Percentiles rank a stretch among this genome's conserved stretches.
phyloP scores from a whole-genome alignment of 1,139 yeast genomes.

The Entelexis paramagnoliae region DNA sequence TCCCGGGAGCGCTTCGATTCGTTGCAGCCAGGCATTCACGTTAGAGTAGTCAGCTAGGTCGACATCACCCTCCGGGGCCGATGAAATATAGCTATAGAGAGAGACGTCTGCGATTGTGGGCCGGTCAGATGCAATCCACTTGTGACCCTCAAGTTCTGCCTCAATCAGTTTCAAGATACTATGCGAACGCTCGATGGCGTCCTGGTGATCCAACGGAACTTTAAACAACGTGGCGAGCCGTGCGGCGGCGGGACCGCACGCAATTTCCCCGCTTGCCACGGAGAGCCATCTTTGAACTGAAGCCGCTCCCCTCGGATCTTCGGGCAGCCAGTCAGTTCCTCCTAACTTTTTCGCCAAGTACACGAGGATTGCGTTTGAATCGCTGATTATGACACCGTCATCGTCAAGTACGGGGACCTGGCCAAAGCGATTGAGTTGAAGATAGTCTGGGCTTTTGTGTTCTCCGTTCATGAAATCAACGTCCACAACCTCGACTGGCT shows the following conservation, averaged over 20 bases:
- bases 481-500: not conserved
- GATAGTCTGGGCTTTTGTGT: not conserved
- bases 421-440: not conserved
- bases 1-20: not conserved
- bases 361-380: not conserved
- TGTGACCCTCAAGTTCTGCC: not conserved
- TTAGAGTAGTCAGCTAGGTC: not conserved
- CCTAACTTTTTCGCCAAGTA: not conserved
- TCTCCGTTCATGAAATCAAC: not conserved
- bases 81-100: not conserved
- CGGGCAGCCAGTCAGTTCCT: not conserved
- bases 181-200: not conserved
- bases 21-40: not conserved
- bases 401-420: not conserved
- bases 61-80: not conserved
- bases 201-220: not conserved
- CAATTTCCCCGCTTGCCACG: not conserved
- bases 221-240: not conserved
- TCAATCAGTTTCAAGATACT: not conserved
- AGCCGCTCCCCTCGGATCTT: not conserved
- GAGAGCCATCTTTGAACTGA: not conserved
- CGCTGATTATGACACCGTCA: not conserved
- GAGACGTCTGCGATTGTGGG: not conserved
- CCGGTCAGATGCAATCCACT: not conserved
- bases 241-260: not conserved